Evolutionary conservation across 2,329 filamentous ascomycete genomes (phyloP).

Genomic region (Arthrobotrys sphaeroides): DNA sequence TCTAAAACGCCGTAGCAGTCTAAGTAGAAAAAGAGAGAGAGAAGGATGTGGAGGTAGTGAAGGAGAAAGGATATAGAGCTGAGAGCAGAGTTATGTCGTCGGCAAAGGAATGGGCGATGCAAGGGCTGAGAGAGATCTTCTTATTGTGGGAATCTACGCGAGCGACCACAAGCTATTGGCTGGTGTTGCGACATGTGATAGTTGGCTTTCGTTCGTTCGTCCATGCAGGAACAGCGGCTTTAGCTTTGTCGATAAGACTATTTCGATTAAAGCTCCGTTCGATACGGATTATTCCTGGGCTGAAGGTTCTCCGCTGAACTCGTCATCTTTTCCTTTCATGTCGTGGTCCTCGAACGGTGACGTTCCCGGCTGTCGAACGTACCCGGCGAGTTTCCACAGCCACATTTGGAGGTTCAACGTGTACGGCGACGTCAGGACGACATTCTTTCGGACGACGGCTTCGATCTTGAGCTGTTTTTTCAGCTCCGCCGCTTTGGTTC

Average conservation of each 20-base stretch:
- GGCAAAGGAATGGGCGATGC: slow-evolving; percentile 18
- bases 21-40: not conserved
- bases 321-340: not conserved
- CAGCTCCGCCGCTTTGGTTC: slow-evolving; percentile 45
- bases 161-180: slow-evolving; percentile 5
- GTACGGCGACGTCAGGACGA: slow-evolving; percentile 45
- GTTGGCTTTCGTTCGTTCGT: not conserved
- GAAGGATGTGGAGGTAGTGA: not conserved
- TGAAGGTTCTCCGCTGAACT: not conserved
- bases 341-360: slow-evolving; percentile 28
- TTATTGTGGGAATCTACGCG: slow-evolving; percentile 32
- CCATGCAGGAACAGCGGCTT: not conserved
- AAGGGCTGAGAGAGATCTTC: slow-evolving; percentile 30
- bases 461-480: slow-evolving; percentile 54
- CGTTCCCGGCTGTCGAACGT: slow-evolving; percentile 33
- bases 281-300: not conserved
- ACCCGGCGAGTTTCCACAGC: slow-evolving; percentile 55
- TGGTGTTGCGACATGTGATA: slow-evolving; percentile 48
- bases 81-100: not conserved
- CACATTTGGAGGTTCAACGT: slow-evolving; percentile 55
- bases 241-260: not conserved
- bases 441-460: slow-evolving; percentile 44
- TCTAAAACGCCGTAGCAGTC: not conserved
- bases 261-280: not conserved
- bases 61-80: not conserved